Base-by-base conservation (phyloP, 768 basidiomycete species). In the Suillus alpinus region DNA sequence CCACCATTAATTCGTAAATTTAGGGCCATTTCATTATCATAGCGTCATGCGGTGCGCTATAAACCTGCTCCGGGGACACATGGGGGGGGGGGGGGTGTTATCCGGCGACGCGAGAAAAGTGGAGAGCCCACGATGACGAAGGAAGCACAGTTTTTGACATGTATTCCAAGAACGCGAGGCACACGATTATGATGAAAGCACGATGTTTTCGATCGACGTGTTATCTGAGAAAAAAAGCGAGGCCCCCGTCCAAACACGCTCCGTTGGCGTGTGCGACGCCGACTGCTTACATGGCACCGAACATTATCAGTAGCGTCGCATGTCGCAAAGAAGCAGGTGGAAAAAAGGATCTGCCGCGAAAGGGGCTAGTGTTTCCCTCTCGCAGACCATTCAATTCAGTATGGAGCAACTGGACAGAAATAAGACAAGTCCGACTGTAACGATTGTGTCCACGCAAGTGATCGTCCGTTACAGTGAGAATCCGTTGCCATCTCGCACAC, bases 191-290 rank as follows among this genome's bases (percentile, higher is more conserved):
- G 58, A n/a, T 20, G 37, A 9, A 18, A 14, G 18, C 34, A 29
- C 37, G 26, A 37, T 34, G 40, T 50, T 31, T 31, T 50, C 26
- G 37, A 57, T 53, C 36, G 50, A 56, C 50, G 59, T 32, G 55
- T 41, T 20, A 16, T 41, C 40, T 57, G 59, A 34, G 59, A 55
- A 55, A 20, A 60, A 53, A 60, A 56, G 53, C n/a, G 6, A 34
- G 60, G 60, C 60, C 43, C 57, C 56, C 60, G 57, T 40, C 29
- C 16, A 40, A 32, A 39, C 56, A 58, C 36, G 36, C 32, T 39
- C 51, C 36, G 14, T 1, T 55, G 31, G 34, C 58, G 13, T 56
- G 43, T 18, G 16, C 32, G 26, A 20, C 52, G 18, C 58, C 14
- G 32, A 20, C 36, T 26, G 51, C n/a, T 55, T 20, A 37, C 18